These are phyloP conservation scores for Colletotrichum sp. DNA, from an alignment of 2,329 filamentous ascomycete genomes.

Conservation along the genomic window DNA sequence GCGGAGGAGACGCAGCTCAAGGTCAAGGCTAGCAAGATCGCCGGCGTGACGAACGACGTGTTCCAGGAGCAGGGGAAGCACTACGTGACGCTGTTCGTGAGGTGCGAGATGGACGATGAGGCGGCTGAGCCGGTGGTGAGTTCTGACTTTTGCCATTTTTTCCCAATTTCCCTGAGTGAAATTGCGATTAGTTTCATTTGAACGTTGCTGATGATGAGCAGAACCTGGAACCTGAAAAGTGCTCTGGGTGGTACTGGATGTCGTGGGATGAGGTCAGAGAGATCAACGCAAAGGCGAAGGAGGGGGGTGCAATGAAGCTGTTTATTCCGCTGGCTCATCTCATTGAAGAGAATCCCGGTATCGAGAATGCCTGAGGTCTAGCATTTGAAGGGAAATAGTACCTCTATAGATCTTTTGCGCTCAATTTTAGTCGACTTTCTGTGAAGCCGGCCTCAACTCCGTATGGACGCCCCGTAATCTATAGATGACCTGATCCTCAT, in stretches of 20 bases:
- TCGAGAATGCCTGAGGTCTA: neutral
- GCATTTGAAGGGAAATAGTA: neutral
- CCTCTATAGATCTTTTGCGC: neutral
- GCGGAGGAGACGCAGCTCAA: slow-evolving; percentile 73
- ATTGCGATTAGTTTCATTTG: too few species aligned
- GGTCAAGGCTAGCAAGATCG: slow-evolving; percentile 55
- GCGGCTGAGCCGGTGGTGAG: slow-evolving; percentile 56
- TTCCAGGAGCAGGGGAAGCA: slow-evolving; percentile 68
- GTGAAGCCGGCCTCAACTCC: neutral
- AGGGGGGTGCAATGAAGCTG: slow-evolving; percentile 23
- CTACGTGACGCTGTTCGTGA: slow-evolving; percentile 76
- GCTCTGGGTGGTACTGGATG: slow-evolving; percentile 54
- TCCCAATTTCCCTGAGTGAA: neutral
- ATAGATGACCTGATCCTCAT: too few species aligned
- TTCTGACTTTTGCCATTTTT: neutral
- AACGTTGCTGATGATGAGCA: slow-evolving; percentile 26
- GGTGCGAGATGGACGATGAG: slow-evolving; percentile 52
- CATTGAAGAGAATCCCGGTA: slow-evolving; percentile 25
- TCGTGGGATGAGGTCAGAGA: slow-evolving; percentile 45
- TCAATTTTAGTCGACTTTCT: neutral
- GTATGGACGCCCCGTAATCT: too few species aligned
- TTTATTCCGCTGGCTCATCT: slow-evolving; percentile 38
- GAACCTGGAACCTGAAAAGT: slow-evolving; percentile 53
- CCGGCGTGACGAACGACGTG: slow-evolving; percentile 71
- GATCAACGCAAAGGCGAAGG: neutral